These are phyloP conservation scores for Trichoderma endophyticum DNA, from an alignment of 2,329 filamentous ascomycete species.

Conservation along the genomic window DNA sequence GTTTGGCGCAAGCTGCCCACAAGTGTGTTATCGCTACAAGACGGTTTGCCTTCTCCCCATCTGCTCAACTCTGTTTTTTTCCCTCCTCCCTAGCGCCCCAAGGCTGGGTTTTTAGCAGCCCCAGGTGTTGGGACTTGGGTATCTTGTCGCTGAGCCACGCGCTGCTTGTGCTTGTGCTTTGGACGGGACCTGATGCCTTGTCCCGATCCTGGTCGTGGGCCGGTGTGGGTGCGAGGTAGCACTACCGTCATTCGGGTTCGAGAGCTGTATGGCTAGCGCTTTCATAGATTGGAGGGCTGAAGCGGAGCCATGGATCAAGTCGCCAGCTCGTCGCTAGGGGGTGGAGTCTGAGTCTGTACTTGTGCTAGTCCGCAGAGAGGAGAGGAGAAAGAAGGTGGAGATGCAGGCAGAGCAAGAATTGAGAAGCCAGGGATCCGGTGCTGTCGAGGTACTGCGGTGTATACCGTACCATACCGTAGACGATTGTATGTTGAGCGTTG, in stretches of 20 bases:
- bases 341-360: not conserved
- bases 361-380: slow-evolving; percentile 1
- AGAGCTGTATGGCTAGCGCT: slow-evolving; percentile 24
- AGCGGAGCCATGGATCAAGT: slow-evolving; percentile 24
- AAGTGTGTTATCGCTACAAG: not conserved
- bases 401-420: not conserved
- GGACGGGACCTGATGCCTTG: slow-evolving; percentile 17
- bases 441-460: not conserved
- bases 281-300: slow-evolving; percentile 40
- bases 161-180: slow-evolving; percentile 5
- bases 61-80: not conserved
- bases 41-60: not conserved
- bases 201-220: slow-evolving; percentile 16
- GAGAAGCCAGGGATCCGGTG: slow-evolving; percentile 12
- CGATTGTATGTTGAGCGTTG: not conserved
- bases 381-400: not conserved
- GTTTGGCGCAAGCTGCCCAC: slow-evolving; percentile 3
- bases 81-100: slow-evolving; percentile 12
- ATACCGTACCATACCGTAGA: not conserved
- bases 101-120: slow-evolving; percentile 18
- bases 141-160: slow-evolving; percentile 10
- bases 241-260: slow-evolving; percentile 21
- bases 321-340: not conserved
- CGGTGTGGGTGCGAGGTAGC: slow-evolving; percentile 16
- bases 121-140: slow-evolving; percentile 9